A percentile compares a stretch with the other conserved stretches of the same genome.
phyloP scores from a whole-genome alignment of 306 rosid species.

The Vigna mungo region DNA sequence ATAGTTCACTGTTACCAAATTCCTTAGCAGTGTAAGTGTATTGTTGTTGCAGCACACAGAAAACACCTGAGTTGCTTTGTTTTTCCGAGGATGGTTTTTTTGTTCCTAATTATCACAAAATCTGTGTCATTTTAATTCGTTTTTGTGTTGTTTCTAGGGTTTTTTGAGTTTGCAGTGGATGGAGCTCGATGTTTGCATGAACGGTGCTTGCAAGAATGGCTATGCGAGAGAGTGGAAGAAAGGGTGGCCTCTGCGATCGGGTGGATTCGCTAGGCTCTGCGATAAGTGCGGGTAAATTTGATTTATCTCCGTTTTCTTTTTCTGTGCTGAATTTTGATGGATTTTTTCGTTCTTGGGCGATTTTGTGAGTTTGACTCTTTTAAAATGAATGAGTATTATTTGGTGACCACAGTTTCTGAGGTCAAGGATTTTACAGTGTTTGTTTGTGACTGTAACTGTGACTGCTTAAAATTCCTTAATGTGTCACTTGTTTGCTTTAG shows the following conservation, averaged over 20 bases:
- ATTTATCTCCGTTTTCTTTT: background rate
- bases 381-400: background rate
- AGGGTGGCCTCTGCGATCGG: constrained; percentile 84
- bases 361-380: background rate
- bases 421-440: background rate
- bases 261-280: constrained; percentile 87
- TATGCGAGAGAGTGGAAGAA: constrained; percentile 66
- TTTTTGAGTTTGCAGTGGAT: constrained; percentile 53
- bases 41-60: constrained; percentile 11
- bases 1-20: constrained; percentile 18
- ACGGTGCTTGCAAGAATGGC: constrained; percentile 47
- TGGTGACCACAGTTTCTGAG: background rate
- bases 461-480: constrained; percentile 38
- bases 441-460: background rate
- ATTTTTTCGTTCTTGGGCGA: constrained; percentile 34
- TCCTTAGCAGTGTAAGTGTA: background rate
- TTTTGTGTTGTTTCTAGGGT: constrained; percentile 52
- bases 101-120: background rate
- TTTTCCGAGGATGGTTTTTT: background rate
- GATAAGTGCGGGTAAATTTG: constrained; percentile 78
- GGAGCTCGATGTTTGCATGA: constrained; percentile 55
- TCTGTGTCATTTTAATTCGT: background rate
- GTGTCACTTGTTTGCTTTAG: constrained; percentile 51
- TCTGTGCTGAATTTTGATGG: constrained; percentile 17
- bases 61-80: background rate